Base-by-base conservation (phyloP, 345 rosid genomes). In the Eucalyptus brandiana region DNA sequence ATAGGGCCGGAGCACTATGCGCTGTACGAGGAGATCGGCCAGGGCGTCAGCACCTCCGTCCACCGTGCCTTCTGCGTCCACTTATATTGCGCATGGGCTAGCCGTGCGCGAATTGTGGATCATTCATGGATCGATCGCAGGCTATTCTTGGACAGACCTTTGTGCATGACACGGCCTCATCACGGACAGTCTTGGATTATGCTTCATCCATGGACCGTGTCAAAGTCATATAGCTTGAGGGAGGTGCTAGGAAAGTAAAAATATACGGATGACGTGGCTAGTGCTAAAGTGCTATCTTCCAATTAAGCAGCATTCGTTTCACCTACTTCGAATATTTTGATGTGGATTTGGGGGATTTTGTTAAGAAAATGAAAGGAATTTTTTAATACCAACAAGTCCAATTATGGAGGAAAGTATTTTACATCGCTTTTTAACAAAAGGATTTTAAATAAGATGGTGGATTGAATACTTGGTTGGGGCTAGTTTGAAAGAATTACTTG, bases 11-110 rank as follows among this genome's bases (percentile, higher is more conserved):
- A 49, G 51, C 18, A 49, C 18, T 49, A 49, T 18, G 1, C 3
- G 1, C 0, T 49, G 7, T 49, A 49, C 51, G 1, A 49, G 18
- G 18, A 49, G 51, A 49, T 3, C 1, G 0, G 1, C 18, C 7
- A 49, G 0, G 51, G 51, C 3, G 18, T 49, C 18, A 49, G 1
- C 1, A 0, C 51, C 51, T 49, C 18, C 18, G 0, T 49, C 51
- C 51, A 49, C 1, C 18, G 18, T 0, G 0, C 51, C 51, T 7
- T 49, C 1, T 49, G 0, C 3, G 7, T 49, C 1, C 7, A 1
- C 51, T 15, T 49, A 49, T 50, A 51, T 51, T 4, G 8, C 54
- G 9, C 54, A 51, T 51, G 54, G 54, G 54, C 54, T 51, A 4
- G 54, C 54, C 4, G 1, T 51, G 21, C 54, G 0, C 0, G 9